These are phyloP conservation scores for Tetracladium setigerum DNA, from an alignment of 495 filamentous ascomycete genomes.

Conservation along the genomic window DNA sequence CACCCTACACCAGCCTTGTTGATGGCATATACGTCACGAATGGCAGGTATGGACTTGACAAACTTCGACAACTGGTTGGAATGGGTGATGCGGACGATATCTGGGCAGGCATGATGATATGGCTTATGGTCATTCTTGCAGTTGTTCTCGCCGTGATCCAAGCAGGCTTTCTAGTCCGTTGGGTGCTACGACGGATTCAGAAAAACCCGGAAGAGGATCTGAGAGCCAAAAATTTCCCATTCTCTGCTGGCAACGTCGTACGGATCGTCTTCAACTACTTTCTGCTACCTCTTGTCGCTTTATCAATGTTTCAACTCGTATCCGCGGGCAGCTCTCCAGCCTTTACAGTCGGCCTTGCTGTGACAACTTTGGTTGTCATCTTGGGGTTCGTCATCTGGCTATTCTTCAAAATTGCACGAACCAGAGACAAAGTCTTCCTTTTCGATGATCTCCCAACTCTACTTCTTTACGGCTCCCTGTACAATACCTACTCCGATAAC, in stretches of 20 bases:
- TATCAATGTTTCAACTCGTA: constrained; percentile 90
- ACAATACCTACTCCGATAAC: constrained; percentile 94
- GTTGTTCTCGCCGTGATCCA: constrained; percentile 66
- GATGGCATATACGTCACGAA: constrained; percentile 79
- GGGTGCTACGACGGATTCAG: constrained; percentile 61
- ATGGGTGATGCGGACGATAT: constrained; percentile 70
- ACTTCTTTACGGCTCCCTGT: constrained; percentile 87
- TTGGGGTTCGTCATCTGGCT: constrained; percentile 71
- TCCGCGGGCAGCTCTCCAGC: constrained; percentile 57
- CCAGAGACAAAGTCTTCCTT: constrained; percentile 73
- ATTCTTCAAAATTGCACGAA: constrained; percentile 67
- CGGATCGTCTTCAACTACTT: constrained; percentile 90
- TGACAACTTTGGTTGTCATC: constrained; percentile 62
- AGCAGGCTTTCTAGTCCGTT: constrained; percentile 65
- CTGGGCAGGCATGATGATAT: constrained; percentile 88
- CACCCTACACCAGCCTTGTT: constrained; percentile 52
- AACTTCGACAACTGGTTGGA: constrained; percentile 75
- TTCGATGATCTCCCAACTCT: constrained; percentile 92
- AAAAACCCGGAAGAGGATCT: constrained; percentile 78
- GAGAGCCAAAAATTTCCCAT: constrained; percentile 86
- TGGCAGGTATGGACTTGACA: constrained; percentile 69
- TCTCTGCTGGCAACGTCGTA: constrained; percentile 78
- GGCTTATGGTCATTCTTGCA: constrained; percentile 68
- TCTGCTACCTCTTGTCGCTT: constrained; percentile 72
- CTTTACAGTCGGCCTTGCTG: constrained; percentile 63